These are phyloP conservation scores for Papiliotrema nemorosa DNA, from an alignment of 1,284 basidiomycete species.

Conservation along the genomic window DNA sequence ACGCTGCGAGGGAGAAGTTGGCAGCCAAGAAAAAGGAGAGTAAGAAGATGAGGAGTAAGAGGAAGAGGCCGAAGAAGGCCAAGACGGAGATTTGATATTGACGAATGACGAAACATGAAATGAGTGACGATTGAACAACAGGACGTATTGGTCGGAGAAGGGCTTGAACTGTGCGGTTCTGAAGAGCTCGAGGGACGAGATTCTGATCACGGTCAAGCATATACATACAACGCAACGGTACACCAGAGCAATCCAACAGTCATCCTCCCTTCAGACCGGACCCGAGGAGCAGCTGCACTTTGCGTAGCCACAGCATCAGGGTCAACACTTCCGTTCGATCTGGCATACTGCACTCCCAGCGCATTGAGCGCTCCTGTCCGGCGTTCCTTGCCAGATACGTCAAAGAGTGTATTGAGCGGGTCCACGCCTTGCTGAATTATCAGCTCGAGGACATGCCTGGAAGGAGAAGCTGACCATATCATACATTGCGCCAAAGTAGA, in stretches of 20 bases:
- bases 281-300: too few species aligned
- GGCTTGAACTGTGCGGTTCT: too few species aligned
- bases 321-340: conserved; percentile 14
- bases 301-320: not conserved
- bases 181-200: too few species aligned
- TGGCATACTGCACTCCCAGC: conserved; percentile 27
- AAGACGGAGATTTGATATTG: conserved; percentile 1
- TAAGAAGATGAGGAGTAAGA: conserved; percentile 17
- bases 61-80: conserved; percentile 6
- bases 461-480: conserved; percentile 25
- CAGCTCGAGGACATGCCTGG: too few species aligned
- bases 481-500: conserved; percentile 55
- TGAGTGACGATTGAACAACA: too few species aligned
- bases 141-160: too few species aligned
- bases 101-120: too few species aligned
- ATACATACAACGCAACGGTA: too few species aligned
- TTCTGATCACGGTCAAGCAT: too few species aligned
- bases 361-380: conserved; percentile 24
- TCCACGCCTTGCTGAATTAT: conserved; percentile 28
- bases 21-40: conserved; percentile 23
- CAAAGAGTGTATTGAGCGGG: conserved; percentile 19
- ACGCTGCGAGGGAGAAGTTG: conserved; percentile 36
- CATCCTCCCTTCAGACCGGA: too few species aligned
- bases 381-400: conserved; percentile 5
- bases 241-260: too few species aligned